Percentiles rank a stretch among this genome's conserved stretches.
phyloP scores from a whole-genome alignment of 371 early-diverging fungal genomes.

The Mucor mucedo region DNA sequence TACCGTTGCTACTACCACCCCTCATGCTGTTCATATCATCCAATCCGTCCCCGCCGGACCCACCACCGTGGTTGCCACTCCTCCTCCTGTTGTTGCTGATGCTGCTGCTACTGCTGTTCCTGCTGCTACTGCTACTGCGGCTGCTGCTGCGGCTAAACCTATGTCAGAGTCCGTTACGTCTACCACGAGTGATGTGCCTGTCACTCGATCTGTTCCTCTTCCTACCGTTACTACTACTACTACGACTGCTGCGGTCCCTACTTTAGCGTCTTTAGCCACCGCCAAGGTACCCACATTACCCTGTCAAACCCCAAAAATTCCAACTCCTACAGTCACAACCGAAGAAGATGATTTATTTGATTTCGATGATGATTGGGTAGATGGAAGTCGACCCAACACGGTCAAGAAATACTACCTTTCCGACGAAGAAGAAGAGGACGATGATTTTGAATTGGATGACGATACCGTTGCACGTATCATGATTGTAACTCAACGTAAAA shows the following conservation, averaged over 20 bases:
- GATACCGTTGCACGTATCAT: constrained; percentile 88
- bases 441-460: constrained; percentile 78
- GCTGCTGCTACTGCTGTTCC: constrained; percentile 19
- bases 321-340: constrained; percentile 4
- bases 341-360: constrained; percentile 77
- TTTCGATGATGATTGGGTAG: constrained; percentile 72
- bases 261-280: constrained; percentile 46
- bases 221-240: no score
- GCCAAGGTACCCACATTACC: not conserved
- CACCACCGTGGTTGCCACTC: constrained; percentile 26
- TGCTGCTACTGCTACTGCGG: constrained; percentile 2
- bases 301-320: constrained; percentile 4
- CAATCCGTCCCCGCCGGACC: constrained; percentile 23
- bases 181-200: constrained; percentile 23
- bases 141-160: constrained; percentile 29
- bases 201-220: constrained; percentile 23
- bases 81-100: constrained; percentile 37
- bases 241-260: constrained; percentile 19
- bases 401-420: constrained; percentile 69
- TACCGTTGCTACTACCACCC: constrained; percentile 14
- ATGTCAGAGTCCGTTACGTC: constrained; percentile 12
- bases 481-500: constrained; percentile 89
- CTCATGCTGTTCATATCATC: constrained; percentile 12
- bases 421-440: constrained; percentile 69
- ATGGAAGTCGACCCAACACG: constrained; percentile 59